Base-by-base conservation (phyloP, 2,329 filamentous ascomycete genomes). In the Curvularia lunata region DNA sequence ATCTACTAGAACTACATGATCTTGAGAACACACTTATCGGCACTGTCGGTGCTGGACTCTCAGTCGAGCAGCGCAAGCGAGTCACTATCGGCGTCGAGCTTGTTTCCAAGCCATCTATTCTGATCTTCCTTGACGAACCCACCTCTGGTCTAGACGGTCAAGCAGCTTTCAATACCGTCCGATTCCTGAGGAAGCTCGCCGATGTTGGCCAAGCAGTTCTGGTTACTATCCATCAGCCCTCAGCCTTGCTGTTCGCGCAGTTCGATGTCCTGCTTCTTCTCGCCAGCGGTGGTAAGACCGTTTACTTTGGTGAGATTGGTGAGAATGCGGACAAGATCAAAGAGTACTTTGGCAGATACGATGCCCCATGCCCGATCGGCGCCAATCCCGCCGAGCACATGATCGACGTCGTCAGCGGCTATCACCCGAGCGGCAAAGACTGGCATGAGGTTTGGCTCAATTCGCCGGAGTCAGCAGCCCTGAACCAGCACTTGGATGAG, bases 161-260 rank as follows among this genome's bases (percentile, higher is more conserved):
- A 70, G 85, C 84, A 42, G 88, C 88, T 18, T 90, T 85, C 77
- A 89, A 89, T 72, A 91, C 89, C 56, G 85, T 90, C 16, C 84
- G 86, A n/a, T 89, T 91, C 78, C 79, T 91, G 12, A 85, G 86
- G 70, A 91, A 90, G 77, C 83, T 91, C 4, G 86, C 88, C 38
- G 80, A 83, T n/a, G 87, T 88, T 1, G 91, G 91, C 2, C 91
- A 95, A 73, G 91, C 91, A 8, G 90, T 96, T 62, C 83, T 95
- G 1, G 92, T 90, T 78, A 95, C 91, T 1, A 95, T 96, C 59
- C 91, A 96, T 72, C 91, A 96, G 71, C 91, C 91, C 1, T 92
- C 91, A 53, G 89, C 90, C 18, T 86, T 88, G 0, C 81, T 95
- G 0, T 94, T 96, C 65, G 89, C 92, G 70, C 87, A 91, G 74